Evolutionary conservation across 2,329 filamentous ascomycete species (phyloP), one percentile per base, ranked within the genome.

Genomic region (Trichophaea hybrida): DNA sequence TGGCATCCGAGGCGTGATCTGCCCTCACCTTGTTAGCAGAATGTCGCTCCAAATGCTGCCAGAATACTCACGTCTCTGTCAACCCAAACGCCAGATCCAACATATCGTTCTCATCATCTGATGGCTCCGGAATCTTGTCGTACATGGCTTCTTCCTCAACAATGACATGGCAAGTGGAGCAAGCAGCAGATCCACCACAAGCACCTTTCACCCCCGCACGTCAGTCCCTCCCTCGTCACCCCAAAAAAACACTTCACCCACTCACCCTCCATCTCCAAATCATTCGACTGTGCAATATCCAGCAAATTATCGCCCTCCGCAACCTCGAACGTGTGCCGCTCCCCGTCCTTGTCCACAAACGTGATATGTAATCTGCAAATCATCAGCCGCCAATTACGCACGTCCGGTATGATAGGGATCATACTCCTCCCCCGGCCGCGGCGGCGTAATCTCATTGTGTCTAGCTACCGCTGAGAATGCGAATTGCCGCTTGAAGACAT

Each of bases 221-320:
- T 12, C n/a, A 43, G n/a, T 10, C n/a, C 1, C 38, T 43, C 38
- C 4, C 8, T 50, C 8, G 8, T 2, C 17, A 8, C 46, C 46
- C 17, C 46, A 10, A 1, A 10, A 10, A 24, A 50, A 31, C 12
- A 50, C 10, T 15, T 10, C 24, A 24, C 24, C 15, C 1, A 53
- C 32, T 15, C 24, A 53, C 53, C 90, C 77, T 98, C 93, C 91
- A 98, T 97, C 73, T 98, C 93, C 46, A 98, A 76, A 70, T 97
- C 91, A 73, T 97, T 81, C 50, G 86, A 88, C 72, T 96, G 91
- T 24, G 91, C 93, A 69, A 98, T 91, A 70, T 97, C 91, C 58
- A 98, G 78, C 57, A 98, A 77, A 72, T 98, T 98, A 73, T 95
- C 89, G 54, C 93, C 93, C 68, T 86, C 82, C 12, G 81, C 77